Conservation (phyloP, 352 stramenopile species). For the Aphanomyces euteiches region DNA sequence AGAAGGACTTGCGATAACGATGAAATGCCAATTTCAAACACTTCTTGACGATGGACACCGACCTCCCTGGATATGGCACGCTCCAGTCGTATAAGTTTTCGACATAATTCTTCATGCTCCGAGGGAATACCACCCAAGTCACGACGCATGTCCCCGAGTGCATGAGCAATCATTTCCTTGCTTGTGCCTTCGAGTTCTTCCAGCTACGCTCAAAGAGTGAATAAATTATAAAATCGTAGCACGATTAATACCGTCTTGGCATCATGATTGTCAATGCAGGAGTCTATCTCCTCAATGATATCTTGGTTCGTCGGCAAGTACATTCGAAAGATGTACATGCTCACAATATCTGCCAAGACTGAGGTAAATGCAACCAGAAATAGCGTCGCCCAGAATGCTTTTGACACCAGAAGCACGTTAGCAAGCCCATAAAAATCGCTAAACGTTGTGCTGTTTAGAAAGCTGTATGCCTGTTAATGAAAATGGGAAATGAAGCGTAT, state of each 20-base stretch:
- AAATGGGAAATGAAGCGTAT: background rate
- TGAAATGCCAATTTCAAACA: slow-evolving; percentile 22
- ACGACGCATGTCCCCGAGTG: slow-evolving; percentile 4
- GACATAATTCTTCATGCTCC: slow-evolving; percentile 29
- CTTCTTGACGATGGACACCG: slow-evolving; percentile 25
- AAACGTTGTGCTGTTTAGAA: slow-evolving; percentile 39
- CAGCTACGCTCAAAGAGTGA: background rate
- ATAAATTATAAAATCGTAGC: background rate
- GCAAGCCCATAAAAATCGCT: slow-evolving; percentile 68
- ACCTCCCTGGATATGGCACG: slow-evolving; percentile 21
- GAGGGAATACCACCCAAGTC: slow-evolving; percentile 5
- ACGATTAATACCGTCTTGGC: background rate
- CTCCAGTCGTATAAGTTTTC: slow-evolving; percentile 26
- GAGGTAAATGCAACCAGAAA: slow-evolving; percentile 61
- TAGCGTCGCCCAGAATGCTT: slow-evolving; percentile 59
- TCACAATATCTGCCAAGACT: slow-evolving; percentile 54
- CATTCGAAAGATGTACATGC: slow-evolving; percentile 79
- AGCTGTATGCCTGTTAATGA: background rate
- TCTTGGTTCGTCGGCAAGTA: slow-evolving; percentile 77
- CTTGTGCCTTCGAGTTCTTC: background rate
- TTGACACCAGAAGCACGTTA: slow-evolving; percentile 50
- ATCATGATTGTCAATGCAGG: slow-evolving; percentile 40
- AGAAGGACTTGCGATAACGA: slow-evolving; percentile 44
- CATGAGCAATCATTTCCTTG: background rate
- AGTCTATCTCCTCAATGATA: slow-evolving; percentile 84